Conservation (phyloP, 257 asterid genomes). For the Plectranthus barbatus region DNA sequence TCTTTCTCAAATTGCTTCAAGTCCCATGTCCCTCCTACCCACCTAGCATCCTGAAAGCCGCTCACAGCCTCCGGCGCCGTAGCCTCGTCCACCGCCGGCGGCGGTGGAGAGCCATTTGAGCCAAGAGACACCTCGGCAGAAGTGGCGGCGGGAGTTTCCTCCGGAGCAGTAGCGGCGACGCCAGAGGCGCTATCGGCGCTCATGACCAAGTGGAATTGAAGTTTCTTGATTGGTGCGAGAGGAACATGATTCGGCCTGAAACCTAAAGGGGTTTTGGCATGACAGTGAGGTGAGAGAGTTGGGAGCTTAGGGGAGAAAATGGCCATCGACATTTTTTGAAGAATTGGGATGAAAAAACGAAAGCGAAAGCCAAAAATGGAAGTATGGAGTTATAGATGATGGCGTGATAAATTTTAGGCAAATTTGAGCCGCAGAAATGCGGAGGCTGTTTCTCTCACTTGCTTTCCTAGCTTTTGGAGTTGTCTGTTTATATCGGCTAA, state of each 20-base stretch:
- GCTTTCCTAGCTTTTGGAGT: neutral
- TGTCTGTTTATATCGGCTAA: neutral
- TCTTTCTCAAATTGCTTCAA: constrained; percentile 57
- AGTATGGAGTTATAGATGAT: constrained; percentile 9
- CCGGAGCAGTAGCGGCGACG: constrained; percentile 30
- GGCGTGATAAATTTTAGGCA: constrained; percentile 8
- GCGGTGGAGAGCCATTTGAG: constrained; percentile 55
- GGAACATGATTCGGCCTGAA: constrained; percentile 20
- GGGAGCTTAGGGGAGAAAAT: constrained; percentile 55
- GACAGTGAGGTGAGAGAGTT: constrained; percentile 25
- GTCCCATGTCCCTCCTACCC: constrained; percentile 95
- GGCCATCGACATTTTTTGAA: constrained; percentile 40
- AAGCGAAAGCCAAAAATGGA: neutral
- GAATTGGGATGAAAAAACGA: neutral
- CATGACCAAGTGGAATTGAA: constrained; percentile 17
- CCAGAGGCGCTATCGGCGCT: constrained; percentile 43
- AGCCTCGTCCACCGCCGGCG: constrained; percentile 15
- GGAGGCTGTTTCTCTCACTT: neutral
- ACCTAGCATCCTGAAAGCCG: constrained; percentile 48
- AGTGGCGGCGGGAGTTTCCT: constrained; percentile 11
- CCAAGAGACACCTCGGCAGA: constrained; percentile 23
- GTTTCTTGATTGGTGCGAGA: constrained; percentile 19
- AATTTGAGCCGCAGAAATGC: constrained; percentile 35
- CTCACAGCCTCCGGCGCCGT: constrained; percentile 22
- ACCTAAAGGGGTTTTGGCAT: constrained; percentile 23